Percentiles rank a stretch among this genome's conserved stretches.
Evolutionary conservation across 768 basidiomycete species (phyloP).

Genomic region (Trametes punicea): DNA sequence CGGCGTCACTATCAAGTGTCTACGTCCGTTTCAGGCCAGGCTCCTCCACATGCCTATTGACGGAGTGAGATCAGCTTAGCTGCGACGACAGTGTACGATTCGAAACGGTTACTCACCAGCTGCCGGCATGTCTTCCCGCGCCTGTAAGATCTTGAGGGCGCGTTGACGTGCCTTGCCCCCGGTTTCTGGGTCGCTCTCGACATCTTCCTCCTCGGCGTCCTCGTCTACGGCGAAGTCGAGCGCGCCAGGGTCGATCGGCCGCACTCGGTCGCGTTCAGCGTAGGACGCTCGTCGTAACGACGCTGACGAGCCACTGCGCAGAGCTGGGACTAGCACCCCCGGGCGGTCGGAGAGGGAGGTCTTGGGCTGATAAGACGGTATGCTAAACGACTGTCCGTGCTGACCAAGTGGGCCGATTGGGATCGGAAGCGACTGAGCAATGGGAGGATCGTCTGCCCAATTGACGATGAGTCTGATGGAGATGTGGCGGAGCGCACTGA

Average conservation of each 20-base stretch:
- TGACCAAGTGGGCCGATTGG: conserved; percentile 42
- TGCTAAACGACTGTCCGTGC: conserved; percentile 39
- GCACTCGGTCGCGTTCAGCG: conserved; percentile 63
- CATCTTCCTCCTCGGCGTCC: conserved; percentile 41
- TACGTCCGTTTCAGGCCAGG: conserved; percentile 42
- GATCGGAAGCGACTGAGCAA: conserved; percentile 62
- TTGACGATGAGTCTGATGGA: neutral
- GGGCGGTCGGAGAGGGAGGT: conserved; percentile 41
- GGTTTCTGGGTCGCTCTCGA: conserved; percentile 34
- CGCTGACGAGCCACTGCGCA: conserved; percentile 38
- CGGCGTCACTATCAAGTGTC: conserved; percentile 5
- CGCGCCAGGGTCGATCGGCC: conserved; percentile 65
- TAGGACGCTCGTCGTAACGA: conserved; percentile 60
- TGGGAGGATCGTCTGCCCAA: conserved; percentile 14
- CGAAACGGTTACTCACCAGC: conserved; percentile 24
- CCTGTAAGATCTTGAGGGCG: conserved; percentile 68
- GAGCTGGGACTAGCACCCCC: conserved; percentile 30
- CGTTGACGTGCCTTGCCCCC: conserved; percentile 48
- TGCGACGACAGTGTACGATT: too few species aligned
- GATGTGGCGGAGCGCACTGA: neutral
- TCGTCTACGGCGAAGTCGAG: conserved; percentile 58
- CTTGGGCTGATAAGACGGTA: conserved; percentile 59
- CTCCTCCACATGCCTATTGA: conserved; percentile 79
- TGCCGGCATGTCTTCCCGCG: conserved; percentile 58
- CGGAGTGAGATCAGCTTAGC: too few species aligned